Base-by-base conservation (phyloP, 306 rosid genomes). In the Gastrolobium bilobum region DNA sequence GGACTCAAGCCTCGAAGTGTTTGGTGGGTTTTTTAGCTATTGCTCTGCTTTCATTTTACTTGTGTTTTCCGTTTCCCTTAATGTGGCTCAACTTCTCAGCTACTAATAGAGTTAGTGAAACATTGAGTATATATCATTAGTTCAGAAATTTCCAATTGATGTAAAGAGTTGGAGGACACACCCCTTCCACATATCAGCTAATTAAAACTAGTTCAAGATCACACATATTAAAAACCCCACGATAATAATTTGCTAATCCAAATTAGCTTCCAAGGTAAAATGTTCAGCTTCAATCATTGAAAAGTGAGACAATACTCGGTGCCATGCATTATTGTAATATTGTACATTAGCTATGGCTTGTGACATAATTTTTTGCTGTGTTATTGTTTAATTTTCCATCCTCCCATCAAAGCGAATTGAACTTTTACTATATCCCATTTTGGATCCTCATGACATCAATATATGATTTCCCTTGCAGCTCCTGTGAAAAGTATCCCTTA, bases 381-480 rank as follows among this genome's bases (percentile, higher is more conserved):
- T n/a, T 15, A 4, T 34, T 50, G 33, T 50, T 34, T 43, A 13
- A 34, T 50, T 69, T 69, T 8, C 6, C 47, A 5, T 2, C 5
- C 26, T 20, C 9, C 60, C 10, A 68, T 50, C 39, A 31, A 47
- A 68, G 42, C 2, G n/a, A 30, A 29, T 29, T 29, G 6, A 13
- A 11, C 13, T 57, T 57, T 57, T 57, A 15, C 0, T 57, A 6
- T 6, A 5, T 20, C 11, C 34, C 50, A 52, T 60, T 47, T 14
- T 60, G 38, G 7, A 47, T 75, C 4, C 59, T 75, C 37, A 46
- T 4, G 37, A 14, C 48, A 46, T 60, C 79, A 34, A 75, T 33
- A 60, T 35, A 47, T 46, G 79, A 75, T 50, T 75, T 75, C 2
- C 70, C 60, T 9, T 60, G 4, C 3, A 60, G 26, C 70, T 75